Base-by-base conservation (phyloP, 768 basidiomycete species). In the Agrocybe pediades region DNA sequence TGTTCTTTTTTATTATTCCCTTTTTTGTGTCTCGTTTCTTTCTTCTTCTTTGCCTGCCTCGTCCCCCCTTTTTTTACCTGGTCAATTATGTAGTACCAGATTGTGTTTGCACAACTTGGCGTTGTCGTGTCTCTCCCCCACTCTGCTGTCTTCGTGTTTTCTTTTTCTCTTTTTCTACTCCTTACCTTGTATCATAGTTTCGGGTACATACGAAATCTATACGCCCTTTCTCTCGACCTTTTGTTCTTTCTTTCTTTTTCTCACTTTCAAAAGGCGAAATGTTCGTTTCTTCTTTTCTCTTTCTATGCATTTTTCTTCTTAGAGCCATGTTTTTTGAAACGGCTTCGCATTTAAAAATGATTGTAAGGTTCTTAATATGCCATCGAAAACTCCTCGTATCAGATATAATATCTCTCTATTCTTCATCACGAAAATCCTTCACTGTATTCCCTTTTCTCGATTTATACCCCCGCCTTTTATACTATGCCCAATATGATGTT, bases 171-270 rank as follows among this genome's bases (percentile, higher is more conserved):
- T 26, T 60, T 52, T 58, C 49, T 55, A 29, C 41, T 51, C 29
- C 40, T 20, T 43, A 41, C 54, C 46, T 55, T 63, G 57, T 61
- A 61, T 57, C 46, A 54, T 62, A 59, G 53, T 46, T 53, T 62
- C 53, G 55, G 53, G 44, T 45, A 43, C 45, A 52, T 53, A 57
- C 53, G 51, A 62, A 59, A 59, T 59, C 44, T 57, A 55, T 56
- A 46, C 43, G 39, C 33, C 30, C 29, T 42, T 52, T 55, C 45
- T 46, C 23, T 59, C 30, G 23, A 20, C 45, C 41, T 29, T 53
- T 39, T 57, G 50, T 25, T 26, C 47, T 33, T 49, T 51, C 47
- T 49, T 26, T 49, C 50, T 48, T 41, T 41, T 50, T 41, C 55
- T 56, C 46, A 48, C 53, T 55, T 56, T 57, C 53, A 47, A 51